phyloP scores from a whole-genome alignment of 1,139 yeast species.

The Candida tetrigidarum region DNA sequence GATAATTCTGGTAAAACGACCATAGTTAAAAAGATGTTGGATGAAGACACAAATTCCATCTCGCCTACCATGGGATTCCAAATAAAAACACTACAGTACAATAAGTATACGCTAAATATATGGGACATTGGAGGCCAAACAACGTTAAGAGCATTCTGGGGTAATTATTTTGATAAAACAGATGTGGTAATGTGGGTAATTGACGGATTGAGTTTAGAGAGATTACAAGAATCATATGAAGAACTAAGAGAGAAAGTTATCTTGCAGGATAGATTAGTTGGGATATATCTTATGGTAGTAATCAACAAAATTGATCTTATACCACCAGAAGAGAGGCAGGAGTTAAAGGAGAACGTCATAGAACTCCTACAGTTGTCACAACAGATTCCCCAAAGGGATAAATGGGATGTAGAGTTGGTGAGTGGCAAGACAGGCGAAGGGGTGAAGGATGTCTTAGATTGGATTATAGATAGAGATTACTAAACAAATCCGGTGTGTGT shows the following conservation, averaged over 20 bases:
- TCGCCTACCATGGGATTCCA: slow-evolving; percentile 61
- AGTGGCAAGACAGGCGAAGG: slow-evolving; percentile 65
- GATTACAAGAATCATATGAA: slow-evolving; percentile 64
- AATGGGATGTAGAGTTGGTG: slow-evolving; percentile 46
- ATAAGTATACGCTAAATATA: slow-evolving; percentile 43
- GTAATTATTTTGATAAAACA: slow-evolving; percentile 86
- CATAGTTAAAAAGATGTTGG: slow-evolving; percentile 64
- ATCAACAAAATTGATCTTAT: slow-evolving; percentile 63
- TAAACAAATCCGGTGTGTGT: slow-evolving; percentile 6
- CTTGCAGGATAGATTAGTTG: slow-evolving; percentile 68
- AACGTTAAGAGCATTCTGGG: slow-evolving; percentile 82
- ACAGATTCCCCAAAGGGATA: slow-evolving; percentile 27
- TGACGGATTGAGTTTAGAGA: slow-evolving; percentile 64
- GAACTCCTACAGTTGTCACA: slow-evolving; percentile 27
- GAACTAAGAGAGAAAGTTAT: slow-evolving; percentile 67
- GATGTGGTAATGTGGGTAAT: slow-evolving; percentile 93
- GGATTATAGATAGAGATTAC: slow-evolving; percentile 42
- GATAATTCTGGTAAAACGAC: slow-evolving; percentile 93
- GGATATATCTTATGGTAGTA: slow-evolving; percentile 60
- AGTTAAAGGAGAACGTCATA: slow-evolving; percentile 22
- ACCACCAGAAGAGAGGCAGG: slow-evolving; percentile 19
- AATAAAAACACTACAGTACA: slow-evolving; percentile 45
- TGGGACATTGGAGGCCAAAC: slow-evolving; percentile 95
- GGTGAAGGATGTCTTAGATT: slow-evolving; percentile 48
- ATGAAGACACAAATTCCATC: slow-evolving; percentile 43